phyloP scores from a whole-genome alignment of 495 filamentous ascomycete species.

The Hypoxylon fuscum region DNA sequence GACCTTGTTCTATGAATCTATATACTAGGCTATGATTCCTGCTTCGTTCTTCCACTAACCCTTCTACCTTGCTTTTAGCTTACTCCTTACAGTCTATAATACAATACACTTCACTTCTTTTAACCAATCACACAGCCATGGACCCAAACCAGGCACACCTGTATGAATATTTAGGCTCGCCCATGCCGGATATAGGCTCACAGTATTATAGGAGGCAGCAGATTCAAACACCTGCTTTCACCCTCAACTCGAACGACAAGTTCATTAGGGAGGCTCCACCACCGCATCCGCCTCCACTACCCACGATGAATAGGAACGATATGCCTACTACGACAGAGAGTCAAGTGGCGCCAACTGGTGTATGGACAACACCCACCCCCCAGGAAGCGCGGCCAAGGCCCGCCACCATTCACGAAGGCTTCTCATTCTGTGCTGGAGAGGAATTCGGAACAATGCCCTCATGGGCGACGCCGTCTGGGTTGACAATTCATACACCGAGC shows the following conservation, averaged over 20 bases:
- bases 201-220: slow-evolving; percentile 52
- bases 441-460: slow-evolving; percentile 59
- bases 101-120: slow-evolving; percentile 47
- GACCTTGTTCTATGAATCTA: slow-evolving; percentile 23
- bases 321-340: slow-evolving; percentile 50
- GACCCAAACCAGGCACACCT: slow-evolving; percentile 52
- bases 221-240: slow-evolving; percentile 53
- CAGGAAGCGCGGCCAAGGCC: slow-evolving; percentile 59
- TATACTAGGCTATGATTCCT: slow-evolving; percentile 31
- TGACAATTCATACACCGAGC: slow-evolving; percentile 57
- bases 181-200: slow-evolving; percentile 39
- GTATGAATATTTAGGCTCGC: slow-evolving; percentile 43
- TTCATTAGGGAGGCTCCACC: slow-evolving; percentile 50
- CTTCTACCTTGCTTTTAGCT: slow-evolving; percentile 26
- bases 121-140: slow-evolving; percentile 46
- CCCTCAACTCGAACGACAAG: slow-evolving; percentile 49
- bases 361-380: slow-evolving; percentile 56
- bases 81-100: slow-evolving; percentile 44
- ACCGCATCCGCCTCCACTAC: slow-evolving; percentile 46
- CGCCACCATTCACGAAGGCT: slow-evolving; percentile 67
- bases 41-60: slow-evolving; percentile 30
- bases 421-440: slow-evolving; percentile 64
- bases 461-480: slow-evolving; percentile 64
- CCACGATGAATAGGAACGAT: slow-evolving; percentile 54
- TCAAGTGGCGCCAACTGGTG: slow-evolving; percentile 48